Percentiles rank a stretch among this genome's conserved stretches.
phyloP scores from a whole-genome alignment of 108 stramenopile genomes.

The Ochromonas danica region DNA sequence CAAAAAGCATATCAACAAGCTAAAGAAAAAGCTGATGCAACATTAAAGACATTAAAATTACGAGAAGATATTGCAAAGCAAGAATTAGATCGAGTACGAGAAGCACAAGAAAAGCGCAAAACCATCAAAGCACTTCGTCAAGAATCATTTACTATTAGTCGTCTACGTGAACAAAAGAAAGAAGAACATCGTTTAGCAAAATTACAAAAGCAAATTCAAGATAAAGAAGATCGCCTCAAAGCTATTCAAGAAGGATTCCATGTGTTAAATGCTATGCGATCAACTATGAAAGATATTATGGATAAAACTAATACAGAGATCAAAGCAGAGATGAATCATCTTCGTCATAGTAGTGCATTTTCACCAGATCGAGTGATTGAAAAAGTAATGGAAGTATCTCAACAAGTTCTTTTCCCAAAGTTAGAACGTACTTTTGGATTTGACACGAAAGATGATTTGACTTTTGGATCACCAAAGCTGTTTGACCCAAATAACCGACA shows the following conservation, averaged over 20 bases:
- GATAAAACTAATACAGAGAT: slow-evolving; percentile 7
- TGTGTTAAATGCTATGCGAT: background rate
- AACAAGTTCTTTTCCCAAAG: slow-evolving; percentile 29
- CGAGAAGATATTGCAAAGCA: slow-evolving; percentile 3
- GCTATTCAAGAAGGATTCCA: slow-evolving; percentile 21
- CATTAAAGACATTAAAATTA: background rate
- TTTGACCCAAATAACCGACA: too few relatives aligned
- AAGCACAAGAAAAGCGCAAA: background rate
- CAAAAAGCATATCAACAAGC: background rate
- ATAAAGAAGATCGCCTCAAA: slow-evolving; percentile 20
- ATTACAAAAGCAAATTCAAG: background rate
- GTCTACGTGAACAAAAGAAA: background rate
- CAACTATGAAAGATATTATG: slow-evolving; percentile 26
- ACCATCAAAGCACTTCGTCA: slow-evolving; percentile 11
- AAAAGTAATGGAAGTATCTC: slow-evolving; percentile 10
- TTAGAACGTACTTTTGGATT: background rate
- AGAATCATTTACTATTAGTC: background rate
- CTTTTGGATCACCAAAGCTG: too few relatives aligned
- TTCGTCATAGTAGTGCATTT: background rate
- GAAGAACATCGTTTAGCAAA: background rate
- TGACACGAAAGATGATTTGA: too few relatives aligned
- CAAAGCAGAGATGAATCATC: background rate
- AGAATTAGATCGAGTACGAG: slow-evolving; percentile 13
- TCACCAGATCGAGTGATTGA: slow-evolving; percentile 9
- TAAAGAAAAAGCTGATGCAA: background rate